Base-by-base conservation (phyloP, 768 basidiomycete genomes). In the Leccinum ochraceum region DNA sequence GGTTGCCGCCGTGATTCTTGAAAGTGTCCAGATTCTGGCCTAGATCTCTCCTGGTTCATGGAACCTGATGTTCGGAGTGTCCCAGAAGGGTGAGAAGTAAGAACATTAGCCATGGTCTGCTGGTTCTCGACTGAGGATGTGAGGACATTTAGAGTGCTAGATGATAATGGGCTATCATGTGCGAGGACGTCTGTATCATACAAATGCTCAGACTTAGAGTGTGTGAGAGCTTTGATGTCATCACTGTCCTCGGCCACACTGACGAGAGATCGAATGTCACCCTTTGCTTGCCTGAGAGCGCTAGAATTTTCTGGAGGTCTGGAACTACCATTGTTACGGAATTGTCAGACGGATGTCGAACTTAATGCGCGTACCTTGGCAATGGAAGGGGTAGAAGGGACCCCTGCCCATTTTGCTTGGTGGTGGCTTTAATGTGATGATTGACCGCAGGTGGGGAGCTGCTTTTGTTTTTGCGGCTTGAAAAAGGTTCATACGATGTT, bases 361-460 rank as follows among this genome's bases (percentile, higher is more conserved):
- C 4, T 22, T 30, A 20, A 14, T 37, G 13, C 6, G 42, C 7
- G n/a, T 59, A 71, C 67, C 59, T 69, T 60, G 36, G 52, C 17
- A n/a, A n/a, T 13, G 46, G 14, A 24, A 22, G 26, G 11, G 50
- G 30, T 20, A 30, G 54, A 57, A 44, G 55, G 28, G 22, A 30
- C 17, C 37, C 13, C 6, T 30, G 32, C 17, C 53, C 34, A 50
- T 28, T 42, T 55, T 34, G 58, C 22, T 50, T n/a, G 28, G 32
- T 13, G 6, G 22, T 54, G 32, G 59, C 54, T 49, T 68, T 69
- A 11, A 56, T 59, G 44, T 56, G 53, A 49, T 59, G 28, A 46
- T 54, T 46, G 6, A 55, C 54, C 34, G 39, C 17, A 59, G 59
- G 66, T 24, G 60, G 55, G 9, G 53, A 42, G 24, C 24, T 36